Base-by-base conservation (phyloP, 495 filamentous ascomycete species). In the Tuber magnatum region DNA sequence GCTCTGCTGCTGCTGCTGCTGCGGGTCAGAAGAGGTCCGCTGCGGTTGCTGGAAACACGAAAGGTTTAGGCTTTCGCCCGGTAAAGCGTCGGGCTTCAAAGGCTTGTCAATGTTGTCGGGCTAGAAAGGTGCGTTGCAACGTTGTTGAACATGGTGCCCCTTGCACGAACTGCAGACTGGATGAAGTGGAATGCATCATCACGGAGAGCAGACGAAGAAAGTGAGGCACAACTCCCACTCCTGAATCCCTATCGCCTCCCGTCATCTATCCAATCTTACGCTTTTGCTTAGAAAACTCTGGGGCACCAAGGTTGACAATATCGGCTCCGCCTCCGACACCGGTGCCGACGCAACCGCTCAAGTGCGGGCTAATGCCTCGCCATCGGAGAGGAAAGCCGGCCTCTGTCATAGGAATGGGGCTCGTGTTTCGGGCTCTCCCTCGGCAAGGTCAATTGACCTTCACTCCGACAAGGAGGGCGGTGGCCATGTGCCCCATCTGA, bases 111-210 rank as follows among this genome's bases (percentile, higher is more conserved):
- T 92, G 91, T 78, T 97, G 94, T 81, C 87, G 94, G 73, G 88
- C 91, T 39, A 89, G 94, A 79, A 97, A 97, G 83, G 94, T 97
- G n/a, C 87, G 94, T 70, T 97, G 94, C 85, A 93, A 97, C 85
- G 94, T 97, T 75, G 92, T 94, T 68, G 92, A 96, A 79, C 91
- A 90, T 84, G 91, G 92, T 46, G 89, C 91, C 41, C 94, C 94
- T 8, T 97, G 94, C 83, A 93, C 91, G 32, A 97, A 97, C 85
- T 97, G 94, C 85, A 87, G 92, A 41, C 86, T 93, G 84, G 94
- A 97, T 83, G 90, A 92, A 78, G 93, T 97, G 72, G 91, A 93
- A 78, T 97, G 94, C 85, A 86, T 94, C 56, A 91, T 97, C 14
- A 92, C 92, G 68, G 93, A 97, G 82, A 96, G 93, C 86, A 93